phyloP scores from a whole-genome alignment of 2,329 filamentous ascomycete species.

The Calonectria honghensis region DNA sequence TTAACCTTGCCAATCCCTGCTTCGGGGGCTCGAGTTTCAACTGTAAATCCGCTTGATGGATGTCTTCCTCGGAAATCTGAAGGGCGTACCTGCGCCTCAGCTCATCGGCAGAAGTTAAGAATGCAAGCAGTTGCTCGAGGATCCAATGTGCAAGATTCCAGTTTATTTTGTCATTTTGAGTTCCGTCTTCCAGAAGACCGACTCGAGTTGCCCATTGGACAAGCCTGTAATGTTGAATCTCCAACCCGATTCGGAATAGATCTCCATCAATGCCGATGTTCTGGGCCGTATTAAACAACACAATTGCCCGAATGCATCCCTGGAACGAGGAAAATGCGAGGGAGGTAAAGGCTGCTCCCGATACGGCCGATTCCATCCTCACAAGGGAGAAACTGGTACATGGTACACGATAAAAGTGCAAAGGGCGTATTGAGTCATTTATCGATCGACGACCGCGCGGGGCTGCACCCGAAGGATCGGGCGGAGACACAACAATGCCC shows the following conservation, averaged over 20 bases:
- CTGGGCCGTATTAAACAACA: background rate
- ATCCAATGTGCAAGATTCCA: background rate
- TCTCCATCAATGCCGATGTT: background rate
- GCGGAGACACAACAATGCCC: background rate
- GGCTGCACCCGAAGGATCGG: background rate
- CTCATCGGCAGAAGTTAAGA: background rate
- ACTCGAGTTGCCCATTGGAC: background rate
- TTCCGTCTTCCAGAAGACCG: background rate
- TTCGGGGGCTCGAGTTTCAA: background rate
- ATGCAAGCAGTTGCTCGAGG: background rate
- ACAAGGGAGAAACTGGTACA: background rate
- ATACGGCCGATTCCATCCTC: background rate
- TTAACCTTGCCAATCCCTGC: background rate
- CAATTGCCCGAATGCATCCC: background rate
- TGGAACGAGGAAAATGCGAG: background rate
- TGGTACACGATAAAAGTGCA: background rate
- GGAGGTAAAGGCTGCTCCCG: background rate
- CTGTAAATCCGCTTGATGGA: background rate
- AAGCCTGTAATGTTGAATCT: background rate
- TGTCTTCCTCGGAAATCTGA: background rate
- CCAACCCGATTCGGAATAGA: background rate
- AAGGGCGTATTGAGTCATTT: background rate
- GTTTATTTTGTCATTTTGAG: background rate
- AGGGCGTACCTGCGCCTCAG: background rate
- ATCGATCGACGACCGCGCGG: background rate